Conservation (phyloP, 352 stramenopile genomes). For the Peronospora belbahrii region DNA sequence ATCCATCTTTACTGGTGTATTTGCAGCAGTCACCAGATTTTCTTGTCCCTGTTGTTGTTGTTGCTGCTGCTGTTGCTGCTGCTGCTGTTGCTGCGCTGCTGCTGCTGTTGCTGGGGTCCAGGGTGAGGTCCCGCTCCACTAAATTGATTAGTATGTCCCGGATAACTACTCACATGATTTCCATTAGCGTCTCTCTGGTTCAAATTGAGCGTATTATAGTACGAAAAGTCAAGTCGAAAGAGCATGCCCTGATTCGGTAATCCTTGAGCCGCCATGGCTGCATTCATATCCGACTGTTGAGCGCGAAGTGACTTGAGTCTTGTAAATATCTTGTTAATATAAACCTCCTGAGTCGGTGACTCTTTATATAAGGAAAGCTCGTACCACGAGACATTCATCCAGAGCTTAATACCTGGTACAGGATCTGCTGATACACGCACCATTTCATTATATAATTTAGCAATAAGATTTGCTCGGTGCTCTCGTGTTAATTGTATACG, state of each 20-base stretch:
- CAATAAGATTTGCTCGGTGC: conserved; percentile 77
- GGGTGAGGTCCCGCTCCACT: conserved; percentile 18
- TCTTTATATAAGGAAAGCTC: conserved; percentile 84
- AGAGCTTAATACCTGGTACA: conserved; percentile 76
- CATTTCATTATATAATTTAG: conserved; percentile 85
- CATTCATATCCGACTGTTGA: conserved; percentile 69
- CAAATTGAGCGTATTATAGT: conserved; percentile 68
- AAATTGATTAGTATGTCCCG: conserved; percentile 37
- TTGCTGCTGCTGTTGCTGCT: conserved; percentile 7
- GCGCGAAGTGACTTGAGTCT: conserved; percentile 66
- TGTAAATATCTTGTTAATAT: conserved; percentile 88
- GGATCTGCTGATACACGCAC: conserved; percentile 72
- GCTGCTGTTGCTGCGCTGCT: conserved; percentile 15
- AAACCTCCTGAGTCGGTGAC: conserved; percentile 76
- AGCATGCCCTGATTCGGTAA: conserved; percentile 70
- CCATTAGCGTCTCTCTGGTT: conserved; percentile 24
- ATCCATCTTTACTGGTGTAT: conserved; percentile 19
- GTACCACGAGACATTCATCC: conserved; percentile 86
- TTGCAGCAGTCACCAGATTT: conserved; percentile 8
- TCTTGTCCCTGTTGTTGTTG: conserved; percentile 17
- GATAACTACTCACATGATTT: conserved; percentile 30
- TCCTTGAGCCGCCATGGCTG: conserved; percentile 51
- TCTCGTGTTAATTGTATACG: conserved; percentile 72
- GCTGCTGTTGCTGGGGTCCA: conserved; percentile 17
- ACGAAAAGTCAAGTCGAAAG: conserved; percentile 69